A percentile compares a stretch with the other conserved stretches of the same genome.
phyloP scores from a whole-genome alignment of 2,329 filamentous ascomycete species.

The Fusarium sp. region DNA sequence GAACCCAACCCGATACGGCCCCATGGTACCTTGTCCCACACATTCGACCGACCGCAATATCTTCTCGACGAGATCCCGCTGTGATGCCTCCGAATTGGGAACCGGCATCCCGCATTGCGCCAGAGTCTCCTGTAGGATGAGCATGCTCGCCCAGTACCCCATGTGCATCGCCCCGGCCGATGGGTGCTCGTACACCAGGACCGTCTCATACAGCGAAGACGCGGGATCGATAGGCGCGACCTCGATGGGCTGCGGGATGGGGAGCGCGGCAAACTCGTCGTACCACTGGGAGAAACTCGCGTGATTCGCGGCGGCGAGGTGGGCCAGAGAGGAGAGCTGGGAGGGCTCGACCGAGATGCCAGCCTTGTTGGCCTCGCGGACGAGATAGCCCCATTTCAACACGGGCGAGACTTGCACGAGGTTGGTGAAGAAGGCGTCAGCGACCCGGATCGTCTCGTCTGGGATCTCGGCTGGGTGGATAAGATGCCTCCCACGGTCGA shows the following conservation, averaged over 20 bases:
- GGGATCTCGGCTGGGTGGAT: constrained; percentile 39
- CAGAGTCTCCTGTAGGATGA: constrained; percentile 53
- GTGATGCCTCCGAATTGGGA: constrained; percentile 39
- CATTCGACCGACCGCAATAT: constrained; percentile 53
- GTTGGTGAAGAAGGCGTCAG: constrained; percentile 48
- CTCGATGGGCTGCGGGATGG: constrained; percentile 40
- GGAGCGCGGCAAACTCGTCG: constrained; percentile 39
- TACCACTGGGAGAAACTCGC: constrained; percentile 49
- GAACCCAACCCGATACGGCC: constrained; percentile 51
- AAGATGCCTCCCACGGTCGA: constrained; percentile 38
- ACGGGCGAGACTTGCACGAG: constrained; percentile 50
- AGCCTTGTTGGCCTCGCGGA: constrained; percentile 45
- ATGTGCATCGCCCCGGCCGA: constrained; percentile 51
- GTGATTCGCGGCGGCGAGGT: constrained; percentile 42
- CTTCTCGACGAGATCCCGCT: constrained; percentile 42
- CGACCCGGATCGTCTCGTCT: constrained; percentile 36
- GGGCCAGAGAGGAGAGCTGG: constrained; percentile 44
- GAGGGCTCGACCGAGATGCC: constrained; percentile 44
- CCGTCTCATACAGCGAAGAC: constrained; percentile 46
- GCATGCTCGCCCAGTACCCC: constrained; percentile 51
- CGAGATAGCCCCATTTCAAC: constrained; percentile 45
- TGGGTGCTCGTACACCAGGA: constrained; percentile 45
- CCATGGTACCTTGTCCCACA: constrained; percentile 51
- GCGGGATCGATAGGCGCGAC: constrained; percentile 42
- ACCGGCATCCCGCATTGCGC: constrained; percentile 45